Conservation (phyloP, 148 eudicot species). For the Vaccinium macrocarpon region DNA sequence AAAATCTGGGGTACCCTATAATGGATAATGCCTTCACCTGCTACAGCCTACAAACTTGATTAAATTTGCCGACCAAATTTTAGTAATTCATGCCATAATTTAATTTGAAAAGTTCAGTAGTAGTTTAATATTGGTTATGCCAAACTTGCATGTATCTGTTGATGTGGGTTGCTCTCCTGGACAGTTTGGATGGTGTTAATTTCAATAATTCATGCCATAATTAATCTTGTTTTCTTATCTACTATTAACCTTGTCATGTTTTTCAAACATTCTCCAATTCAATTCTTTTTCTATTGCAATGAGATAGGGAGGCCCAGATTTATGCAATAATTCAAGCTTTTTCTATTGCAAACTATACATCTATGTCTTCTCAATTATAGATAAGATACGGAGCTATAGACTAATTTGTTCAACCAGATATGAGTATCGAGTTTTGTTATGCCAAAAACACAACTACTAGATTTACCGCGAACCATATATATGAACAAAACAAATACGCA, state of each 20-base stretch:
- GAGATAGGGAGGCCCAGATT: too few relatives aligned
- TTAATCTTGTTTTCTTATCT: background rate
- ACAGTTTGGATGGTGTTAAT: background rate
- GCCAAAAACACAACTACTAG: too few relatives aligned
- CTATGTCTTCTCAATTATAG: too few relatives aligned
- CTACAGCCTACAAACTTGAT: constrained; percentile 6
- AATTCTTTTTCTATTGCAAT: too few relatives aligned
- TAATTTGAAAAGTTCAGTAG: background rate
- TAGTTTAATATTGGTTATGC: background rate
- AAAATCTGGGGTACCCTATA: background rate
- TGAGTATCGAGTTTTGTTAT: too few relatives aligned
- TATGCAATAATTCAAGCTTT: too few relatives aligned
- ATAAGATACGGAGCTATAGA: too few relatives aligned
- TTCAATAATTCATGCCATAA: too few relatives aligned
- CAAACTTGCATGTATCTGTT: background rate
- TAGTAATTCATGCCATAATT: background rate
- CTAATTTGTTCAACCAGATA: too few relatives aligned
- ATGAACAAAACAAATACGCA: too few relatives aligned
- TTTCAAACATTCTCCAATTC: background rate
- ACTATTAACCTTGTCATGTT: background rate
- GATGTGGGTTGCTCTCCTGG: background rate
- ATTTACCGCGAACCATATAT: too few relatives aligned
- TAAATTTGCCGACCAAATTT: background rate
- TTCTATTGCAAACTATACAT: too few relatives aligned
- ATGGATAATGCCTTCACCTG: constrained; percentile 7